Conservation (phyloP, 768 basidiomycete genomes). For the Cystobasidium tubakii region DNA sequence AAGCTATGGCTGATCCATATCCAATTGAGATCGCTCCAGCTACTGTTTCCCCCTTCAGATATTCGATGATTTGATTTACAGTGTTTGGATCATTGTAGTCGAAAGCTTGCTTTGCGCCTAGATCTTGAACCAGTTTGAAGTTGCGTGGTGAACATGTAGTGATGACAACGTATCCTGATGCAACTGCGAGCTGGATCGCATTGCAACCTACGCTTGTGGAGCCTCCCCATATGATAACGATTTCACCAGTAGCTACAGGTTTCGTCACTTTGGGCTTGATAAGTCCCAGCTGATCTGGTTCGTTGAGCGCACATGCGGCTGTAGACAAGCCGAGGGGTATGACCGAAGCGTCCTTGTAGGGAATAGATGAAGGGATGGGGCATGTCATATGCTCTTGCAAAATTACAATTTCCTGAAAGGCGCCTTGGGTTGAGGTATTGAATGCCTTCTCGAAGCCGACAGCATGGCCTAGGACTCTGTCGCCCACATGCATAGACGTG, state of each 20-base stretch:
- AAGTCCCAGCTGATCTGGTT: not conserved
- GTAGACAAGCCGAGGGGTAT: slow-evolving; percentile 9
- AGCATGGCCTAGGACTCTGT: slow-evolving; percentile 4
- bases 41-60: not conserved
- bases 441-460: not conserved
- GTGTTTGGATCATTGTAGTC: slow-evolving; percentile 19
- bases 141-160: slow-evolving; percentile 25
- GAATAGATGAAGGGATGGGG: not conserved
- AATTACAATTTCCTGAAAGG: not conserved
- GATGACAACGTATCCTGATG: slow-evolving; percentile 36
- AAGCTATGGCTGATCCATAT: not conserved
- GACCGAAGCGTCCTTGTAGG: not conserved
- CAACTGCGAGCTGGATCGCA: slow-evolving; percentile 33
- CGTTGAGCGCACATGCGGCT: not conserved
- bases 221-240: slow-evolving; percentile 26
- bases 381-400: not conserved
- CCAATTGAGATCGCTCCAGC: slow-evolving; percentile 1
- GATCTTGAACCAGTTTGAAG: slow-evolving; percentile 42
- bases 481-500: not conserved
- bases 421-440: slow-evolving; percentile 1
- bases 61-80: not conserved
- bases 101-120: slow-evolving; percentile 10
- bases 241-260: not conserved
- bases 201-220: slow-evolving; percentile 9
- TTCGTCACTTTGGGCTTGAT: not conserved